Base-by-base conservation (phyloP, 495 filamentous ascomycete genomes). In the Penicillium goetzii region DNA sequence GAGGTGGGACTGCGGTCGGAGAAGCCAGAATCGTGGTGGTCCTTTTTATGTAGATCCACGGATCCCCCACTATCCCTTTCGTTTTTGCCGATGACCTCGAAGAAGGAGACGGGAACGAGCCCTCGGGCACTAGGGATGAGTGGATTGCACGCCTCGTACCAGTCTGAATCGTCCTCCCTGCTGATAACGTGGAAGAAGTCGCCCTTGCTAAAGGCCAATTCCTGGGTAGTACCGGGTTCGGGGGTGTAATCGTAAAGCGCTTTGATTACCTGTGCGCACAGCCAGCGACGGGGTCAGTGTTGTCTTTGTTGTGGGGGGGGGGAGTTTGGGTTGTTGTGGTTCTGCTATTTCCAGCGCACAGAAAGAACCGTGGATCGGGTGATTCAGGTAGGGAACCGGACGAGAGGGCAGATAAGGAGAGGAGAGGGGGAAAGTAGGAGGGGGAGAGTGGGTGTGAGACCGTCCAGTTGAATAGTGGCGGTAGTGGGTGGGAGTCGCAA, bases 81-180 rank as follows among this genome's bases (percentile, higher is more conserved):
- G 64, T 87, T 93, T 80, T 94, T 95, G 60, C 91, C 92, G 47
- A 99, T 85, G 14, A 89, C 82, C 75, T 97, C 92, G 77, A 99
- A 99, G 80, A 90, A 97, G 28, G 89, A 83, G 38, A 97, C 95
- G 9, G 95, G 95, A 47, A 99, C 95, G 59, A 99, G 84, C 64
- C 95, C 95, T 63, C 92, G 89, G 43, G 92, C 91, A 77, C 87
- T 88, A 69, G 92, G 91, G 67, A 96, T 85, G 61, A 92, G 86
- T 60, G 95, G 95, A 77, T 99, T 99, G 81, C 93, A 98, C 19
- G 95, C 95, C 80, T 98, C 95, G 83, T 98, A 99, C 95, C 95
- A 99, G 74, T 96, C 91, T 21, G 76, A 76, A 73, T 98, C 93
- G 82, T 97, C 88, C 80, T 98, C 95, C 70, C 94, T 90, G 71